A percentile compares a stretch with the other conserved stretches of the same genome.
Evolutionary conservation across 139 green algal species (phyloP).

Genomic region (Closterium sp.): DNA sequence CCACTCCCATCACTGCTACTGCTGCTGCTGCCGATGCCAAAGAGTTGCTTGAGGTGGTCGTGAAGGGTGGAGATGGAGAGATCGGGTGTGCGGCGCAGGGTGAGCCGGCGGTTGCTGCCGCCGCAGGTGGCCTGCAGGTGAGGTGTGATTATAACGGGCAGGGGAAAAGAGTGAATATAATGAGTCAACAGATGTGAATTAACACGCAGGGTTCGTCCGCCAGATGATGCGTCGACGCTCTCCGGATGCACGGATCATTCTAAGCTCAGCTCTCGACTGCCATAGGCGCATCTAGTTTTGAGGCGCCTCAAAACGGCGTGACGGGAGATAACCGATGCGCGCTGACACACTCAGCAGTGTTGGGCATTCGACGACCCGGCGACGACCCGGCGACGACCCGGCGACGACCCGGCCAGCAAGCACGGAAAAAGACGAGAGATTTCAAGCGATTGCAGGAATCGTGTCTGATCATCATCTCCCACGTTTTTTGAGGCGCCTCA

Average conservation of each 20-base stretch:
- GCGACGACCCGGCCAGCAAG: neutral
- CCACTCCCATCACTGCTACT: neutral
- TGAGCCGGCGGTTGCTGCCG: neutral
- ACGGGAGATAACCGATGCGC: too few species aligned
- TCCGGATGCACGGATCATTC: neutral
- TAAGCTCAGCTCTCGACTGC: neutral
- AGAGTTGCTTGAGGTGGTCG: neutral
- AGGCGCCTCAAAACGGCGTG: too few species aligned
- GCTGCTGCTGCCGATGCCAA: neutral
- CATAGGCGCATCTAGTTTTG: too few species aligned
- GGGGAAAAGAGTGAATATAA: neutral
- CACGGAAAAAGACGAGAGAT: too few species aligned
- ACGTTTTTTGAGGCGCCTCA: too few species aligned
- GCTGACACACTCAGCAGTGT: too few species aligned
- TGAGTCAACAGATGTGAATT: neutral
- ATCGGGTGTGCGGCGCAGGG: neutral
- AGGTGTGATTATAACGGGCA: neutral
- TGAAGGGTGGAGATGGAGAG: neutral
- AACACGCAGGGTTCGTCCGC: neutral
- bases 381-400: too few species aligned
- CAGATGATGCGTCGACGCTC: neutral
- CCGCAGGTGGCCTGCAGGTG: neutral
- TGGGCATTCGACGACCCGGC: too few species aligned
- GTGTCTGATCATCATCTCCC: too few species aligned
- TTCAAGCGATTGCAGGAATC: too few species aligned